Percentiles rank a stretch among this genome's conserved stretches.
These are phyloP conservation scores for Bruguiera parviflora DNA, from an alignment of 345 rosid genomes.

Conservation along the genomic window DNA sequence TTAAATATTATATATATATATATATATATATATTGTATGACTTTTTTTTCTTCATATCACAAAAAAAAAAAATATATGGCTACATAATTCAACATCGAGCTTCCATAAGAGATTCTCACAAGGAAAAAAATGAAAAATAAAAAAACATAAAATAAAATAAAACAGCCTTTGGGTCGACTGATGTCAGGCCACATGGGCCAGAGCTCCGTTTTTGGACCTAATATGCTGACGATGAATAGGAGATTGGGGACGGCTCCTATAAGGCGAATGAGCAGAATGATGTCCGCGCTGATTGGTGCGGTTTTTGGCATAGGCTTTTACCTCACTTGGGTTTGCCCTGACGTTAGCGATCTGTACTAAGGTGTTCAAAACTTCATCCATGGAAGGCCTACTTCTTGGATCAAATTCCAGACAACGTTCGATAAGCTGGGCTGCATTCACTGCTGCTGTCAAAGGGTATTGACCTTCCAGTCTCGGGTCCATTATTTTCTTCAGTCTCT, in stretches of 20 bases:
- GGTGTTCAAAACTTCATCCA: constrained; percentile 52
- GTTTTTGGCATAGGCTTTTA: neutral
- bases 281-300: neutral
- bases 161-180: neutral
- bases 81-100: too few relatives aligned
- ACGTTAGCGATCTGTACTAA: constrained; percentile 36
- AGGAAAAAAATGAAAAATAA: neutral
- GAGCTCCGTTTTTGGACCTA: neutral
- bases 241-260: neutral
- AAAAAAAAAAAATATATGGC: too few relatives aligned
- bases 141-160: neutral
- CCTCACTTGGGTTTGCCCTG: constrained; percentile 34
- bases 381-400: constrained; percentile 65
- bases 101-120: too few relatives aligned
- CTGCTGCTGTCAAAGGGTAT: constrained; percentile 50
- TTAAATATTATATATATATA: too few relatives aligned
- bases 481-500: constrained; percentile 58
- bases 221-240: constrained; percentile 12
- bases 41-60: too few relatives aligned
- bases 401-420: constrained; percentile 52
- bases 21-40: too few relatives aligned
- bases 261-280: neutral
- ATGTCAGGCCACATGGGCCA: neutral
- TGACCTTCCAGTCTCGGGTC: constrained; percentile 57
- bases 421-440: constrained; percentile 45